Base-by-base conservation (phyloP, 495 filamentous ascomycete species). In the Penicillium steckii region DNA sequence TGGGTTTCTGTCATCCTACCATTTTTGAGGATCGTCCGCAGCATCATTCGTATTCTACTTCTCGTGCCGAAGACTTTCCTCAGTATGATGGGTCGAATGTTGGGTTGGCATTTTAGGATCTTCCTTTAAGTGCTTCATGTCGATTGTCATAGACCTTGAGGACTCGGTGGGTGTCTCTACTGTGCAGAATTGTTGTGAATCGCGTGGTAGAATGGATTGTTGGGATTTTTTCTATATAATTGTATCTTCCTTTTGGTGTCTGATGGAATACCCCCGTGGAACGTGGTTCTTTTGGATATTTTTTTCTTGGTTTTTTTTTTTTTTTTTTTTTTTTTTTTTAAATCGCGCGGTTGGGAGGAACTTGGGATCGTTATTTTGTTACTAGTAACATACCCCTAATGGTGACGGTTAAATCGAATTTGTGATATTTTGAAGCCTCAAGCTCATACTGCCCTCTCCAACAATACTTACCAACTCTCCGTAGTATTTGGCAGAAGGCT, bases 21-120 rank as follows among this genome's bases (percentile, higher is more conserved):
- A 69, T 67, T 22, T 61, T 60, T 27, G 65, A 73, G 43, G 56
- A 50, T 5, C 53, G 61, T 19, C 60, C 57, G 10, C 64, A 62
- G 18, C 57, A 50, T n/a, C 47, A 44, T 32, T 22, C 18, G 0
- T 21, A 38, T 10, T 24, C 15, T 23, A 17, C 1, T 19, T 25
- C 29, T 6, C 19, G 30, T 3, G 2, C 18, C 13, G 24, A 22
- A 10, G 25, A 26, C 19, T n/a, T 23, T 35, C 12, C 45, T 12
- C 32, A 19, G 5, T 41, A 41, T 23, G 38, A 41, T 7, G 38
- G 38, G 9, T 44, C 22, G 41, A 21, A 23, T 4, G 15, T 41
- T 2, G 33, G 32, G 1, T 13, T 9, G 8, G 38, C 30, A 44
- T 32, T 27, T 21, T 29, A 45, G 41, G 24, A 17, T 33, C n/a